A percentile compares a stretch with the other conserved stretches of the same genome.
These are phyloP conservation scores for Gliomastix tumulicola DNA, from an alignment of 2,329 filamentous ascomycete genomes.

Conservation along the genomic window DNA sequence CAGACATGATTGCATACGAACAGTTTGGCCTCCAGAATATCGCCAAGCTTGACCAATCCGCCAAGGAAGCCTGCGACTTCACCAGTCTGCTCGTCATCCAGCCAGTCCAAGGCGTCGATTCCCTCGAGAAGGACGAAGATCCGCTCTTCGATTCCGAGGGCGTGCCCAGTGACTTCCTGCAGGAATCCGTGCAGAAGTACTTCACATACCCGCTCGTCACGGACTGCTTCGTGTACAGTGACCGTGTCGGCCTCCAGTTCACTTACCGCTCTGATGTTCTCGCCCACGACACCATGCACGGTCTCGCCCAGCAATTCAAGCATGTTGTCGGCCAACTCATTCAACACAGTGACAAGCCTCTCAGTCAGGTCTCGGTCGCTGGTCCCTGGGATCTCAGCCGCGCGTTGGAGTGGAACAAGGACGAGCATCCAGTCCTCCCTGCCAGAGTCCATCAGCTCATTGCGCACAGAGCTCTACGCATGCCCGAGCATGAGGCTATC, in stretches of 20 bases:
- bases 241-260: slow-evolving; percentile 1
- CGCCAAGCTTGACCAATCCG: slow-evolving; percentile 3
- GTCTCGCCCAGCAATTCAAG: background rate
- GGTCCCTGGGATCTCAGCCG: slow-evolving; percentile 2
- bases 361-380: background rate
- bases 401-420: slow-evolving; percentile 24
- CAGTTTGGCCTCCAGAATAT: slow-evolving; percentile 13
- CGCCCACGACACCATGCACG: background rate
- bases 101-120: slow-evolving; percentile 1
- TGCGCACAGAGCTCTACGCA: background rate
- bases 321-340: background rate
- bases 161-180: background rate
- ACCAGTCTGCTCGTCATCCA: slow-evolving; percentile 9
- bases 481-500: slow-evolving; percentile 25
- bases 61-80: slow-evolving; percentile 8
- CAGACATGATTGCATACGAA: slow-evolving; percentile 7
- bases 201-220: slow-evolving; percentile 4
- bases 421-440: slow-evolving; percentile 1
- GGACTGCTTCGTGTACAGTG: background rate
- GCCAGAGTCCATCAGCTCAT: slow-evolving; percentile 5
- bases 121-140: background rate
- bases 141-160: background rate
- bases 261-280: slow-evolving; percentile 3
- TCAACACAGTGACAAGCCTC: background rate
- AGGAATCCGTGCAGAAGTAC: slow-evolving; percentile 7